phyloP scores from a whole-genome alignment of 257 asterid species.

The Lavandula angustifolia region DNA sequence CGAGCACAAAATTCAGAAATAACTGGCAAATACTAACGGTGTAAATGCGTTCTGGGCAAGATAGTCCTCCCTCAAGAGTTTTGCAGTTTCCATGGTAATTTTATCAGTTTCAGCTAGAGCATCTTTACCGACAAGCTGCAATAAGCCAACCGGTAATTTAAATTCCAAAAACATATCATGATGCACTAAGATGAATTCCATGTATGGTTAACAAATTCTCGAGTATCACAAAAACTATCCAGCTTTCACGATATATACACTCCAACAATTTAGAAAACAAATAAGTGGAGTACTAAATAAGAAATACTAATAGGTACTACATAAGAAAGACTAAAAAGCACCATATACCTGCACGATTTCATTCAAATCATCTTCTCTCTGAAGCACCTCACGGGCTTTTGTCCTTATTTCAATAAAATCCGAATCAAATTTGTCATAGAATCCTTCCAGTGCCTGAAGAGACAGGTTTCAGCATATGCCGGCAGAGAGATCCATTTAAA shows the following conservation, averaged over 20 bases:
- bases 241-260: conserved; percentile 7
- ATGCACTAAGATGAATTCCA: conserved; percentile 9
- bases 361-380: conserved; percentile 94
- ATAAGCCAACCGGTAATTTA: conserved; percentile 32
- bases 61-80: conserved; percentile 99
- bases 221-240: neutral
- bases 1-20: neutral
- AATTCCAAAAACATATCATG: conserved; percentile 3
- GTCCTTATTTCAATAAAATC: conserved; percentile 96
- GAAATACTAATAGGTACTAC: conserved; percentile 7
- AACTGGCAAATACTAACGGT: conserved; percentile 56
- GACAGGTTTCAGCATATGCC: conserved; percentile 23
- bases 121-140: conserved; percentile 98
- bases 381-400: conserved; percentile 98
- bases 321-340: neutral
- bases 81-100: conserved; percentile 95
- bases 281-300: too few relatives aligned
- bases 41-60: conserved; percentile 99
- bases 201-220: neutral
- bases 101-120: conserved; percentile 98
- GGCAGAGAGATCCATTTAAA: conserved; percentile 16
- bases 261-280: neutral
- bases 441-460: conserved; percentile 89
- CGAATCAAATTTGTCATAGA: conserved; percentile 92
- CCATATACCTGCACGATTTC: conserved; percentile 60